Conservation (phyloP, 805 yeast species). For the Saccharomycopsis malanga region DNA sequence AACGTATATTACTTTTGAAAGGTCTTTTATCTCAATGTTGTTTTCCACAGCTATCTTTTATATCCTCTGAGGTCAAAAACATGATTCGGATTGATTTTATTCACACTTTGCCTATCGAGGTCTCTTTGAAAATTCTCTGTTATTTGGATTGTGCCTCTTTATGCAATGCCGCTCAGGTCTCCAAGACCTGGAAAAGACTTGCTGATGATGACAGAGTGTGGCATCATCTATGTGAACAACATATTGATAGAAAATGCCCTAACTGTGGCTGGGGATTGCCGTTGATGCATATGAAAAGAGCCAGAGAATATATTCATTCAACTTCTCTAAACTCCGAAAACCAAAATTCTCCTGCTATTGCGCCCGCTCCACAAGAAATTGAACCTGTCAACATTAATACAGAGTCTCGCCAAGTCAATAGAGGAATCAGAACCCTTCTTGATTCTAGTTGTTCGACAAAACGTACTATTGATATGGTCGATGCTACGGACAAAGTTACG, state of each 20-base stretch:
- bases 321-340: constrained; percentile 1
- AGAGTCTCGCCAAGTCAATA: neutral
- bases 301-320: constrained; percentile 38
- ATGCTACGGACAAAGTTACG: neutral
- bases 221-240: constrained; percentile 98
- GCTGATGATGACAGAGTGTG: constrained; percentile 97
- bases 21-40: constrained; percentile 88
- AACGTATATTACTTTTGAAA: constrained; percentile 68
- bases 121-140: constrained; percentile 76
- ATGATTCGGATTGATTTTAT: constrained; percentile 86
- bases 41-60: constrained; percentile 86
- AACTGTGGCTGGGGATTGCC: constrained; percentile 99
- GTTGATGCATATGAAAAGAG: constrained; percentile 78
- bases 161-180: constrained; percentile 90
- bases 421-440: neutral
- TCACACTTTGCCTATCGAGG: constrained; percentile 75
- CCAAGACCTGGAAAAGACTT: constrained; percentile 73
- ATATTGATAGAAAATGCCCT: constrained; percentile 94
- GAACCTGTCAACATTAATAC: neutral
- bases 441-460: constrained; percentile 2
- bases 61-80: constrained; percentile 70
- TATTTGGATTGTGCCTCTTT: constrained; percentile 90
- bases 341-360: constrained; percentile 12
- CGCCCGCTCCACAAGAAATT: neutral
- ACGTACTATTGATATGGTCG: neutral